These are phyloP conservation scores for Psilocybe tampanensis DNA, from an alignment of 768 basidiomycete species.

Conservation along the genomic window DNA sequence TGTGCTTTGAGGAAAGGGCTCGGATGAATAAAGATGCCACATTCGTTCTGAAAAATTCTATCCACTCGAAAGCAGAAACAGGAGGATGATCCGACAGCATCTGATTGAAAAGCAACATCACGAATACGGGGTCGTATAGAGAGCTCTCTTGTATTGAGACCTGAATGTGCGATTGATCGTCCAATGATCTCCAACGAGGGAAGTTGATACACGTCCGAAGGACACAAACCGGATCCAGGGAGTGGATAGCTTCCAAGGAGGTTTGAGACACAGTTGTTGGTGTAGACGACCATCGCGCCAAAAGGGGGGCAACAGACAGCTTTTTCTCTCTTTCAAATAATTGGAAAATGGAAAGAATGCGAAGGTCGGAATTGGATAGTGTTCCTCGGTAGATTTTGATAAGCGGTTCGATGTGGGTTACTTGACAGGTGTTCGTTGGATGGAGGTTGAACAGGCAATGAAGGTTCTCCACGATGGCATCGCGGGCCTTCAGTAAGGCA, in stretches of 20 bases:
- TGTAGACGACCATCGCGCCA: slow-evolving; percentile 66
- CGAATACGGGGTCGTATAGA: slow-evolving; percentile 82
- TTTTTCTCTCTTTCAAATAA: slow-evolving; percentile 77
- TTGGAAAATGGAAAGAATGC: slow-evolving; percentile 73
- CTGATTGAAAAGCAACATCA: slow-evolving; percentile 66
- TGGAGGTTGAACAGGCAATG: slow-evolving; percentile 72
- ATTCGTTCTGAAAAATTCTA: slow-evolving; percentile 84
- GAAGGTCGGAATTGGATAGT: slow-evolving; percentile 61
- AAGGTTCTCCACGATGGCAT: slow-evolving; percentile 57
- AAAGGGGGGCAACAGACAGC: slow-evolving; percentile 61
- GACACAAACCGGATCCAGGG: slow-evolving; percentile 66
- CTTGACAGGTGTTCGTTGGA: slow-evolving; percentile 83
- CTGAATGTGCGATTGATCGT: slow-evolving; percentile 31
- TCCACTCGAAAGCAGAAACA: slow-evolving; percentile 72
- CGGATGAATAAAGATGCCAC: slow-evolving; percentile 73
- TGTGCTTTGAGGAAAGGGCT: slow-evolving; percentile 68
- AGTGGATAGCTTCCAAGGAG: slow-evolving; percentile 67
- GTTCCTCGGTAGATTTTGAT: slow-evolving; percentile 76
- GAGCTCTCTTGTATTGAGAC: slow-evolving; percentile 35
- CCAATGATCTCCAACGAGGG: slow-evolving; percentile 63
- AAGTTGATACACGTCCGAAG: slow-evolving; percentile 74
- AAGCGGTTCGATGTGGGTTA: slow-evolving; percentile 80
- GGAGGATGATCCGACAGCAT: slow-evolving; percentile 64
- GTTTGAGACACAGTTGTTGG: slow-evolving; percentile 42
- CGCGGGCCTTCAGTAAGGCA: slow-evolving; percentile 34